phyloP scores from a whole-genome alignment of 2,329 filamentous ascomycete species.

The Nemania sp. region DNA sequence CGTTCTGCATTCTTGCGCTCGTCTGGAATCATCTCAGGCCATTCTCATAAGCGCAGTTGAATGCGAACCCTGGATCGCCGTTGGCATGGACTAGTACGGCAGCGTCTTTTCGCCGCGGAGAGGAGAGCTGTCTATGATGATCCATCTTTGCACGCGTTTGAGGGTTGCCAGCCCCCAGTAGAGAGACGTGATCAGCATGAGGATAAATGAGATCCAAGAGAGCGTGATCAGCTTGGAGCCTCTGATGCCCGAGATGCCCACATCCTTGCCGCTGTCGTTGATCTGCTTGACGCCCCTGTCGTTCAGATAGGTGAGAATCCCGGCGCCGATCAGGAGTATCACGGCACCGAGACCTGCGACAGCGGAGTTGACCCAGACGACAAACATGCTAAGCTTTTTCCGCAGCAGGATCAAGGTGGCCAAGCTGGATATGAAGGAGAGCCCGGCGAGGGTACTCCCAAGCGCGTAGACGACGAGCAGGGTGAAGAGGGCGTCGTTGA shows the following conservation, averaged over 20 bases:
- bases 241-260: constrained; percentile 50
- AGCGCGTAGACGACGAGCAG: constrained; percentile 56
- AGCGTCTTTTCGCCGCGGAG: constrained; percentile 9
- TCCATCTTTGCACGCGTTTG: constrained; percentile 21
- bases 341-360: constrained; percentile 45
- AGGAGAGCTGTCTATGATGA: constrained; percentile 12
- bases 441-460: constrained; percentile 47
- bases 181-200: constrained; percentile 46
- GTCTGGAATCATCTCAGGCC: not conserved
- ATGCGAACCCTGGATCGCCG: not conserved
- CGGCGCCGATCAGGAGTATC: constrained; percentile 47
- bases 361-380: constrained; percentile 45
- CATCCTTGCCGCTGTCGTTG: constrained; percentile 48
- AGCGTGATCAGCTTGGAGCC: constrained; percentile 52
- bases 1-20: not conserved
- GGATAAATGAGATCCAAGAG: constrained; percentile 52
- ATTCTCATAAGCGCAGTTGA: not conserved
- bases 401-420: constrained; percentile 39
- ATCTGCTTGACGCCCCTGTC: constrained; percentile 50
- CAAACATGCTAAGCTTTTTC: constrained; percentile 22
- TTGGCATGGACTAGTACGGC: not conserved
- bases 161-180: constrained; percentile 47
- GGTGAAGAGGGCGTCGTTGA: constrained; percentile 54
- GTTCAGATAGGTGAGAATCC: constrained; percentile 50
- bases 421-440: constrained; percentile 48